These are phyloP conservation scores for Talaromyces thailandensis DNA, from an alignment of 495 filamentous ascomycete species.

Conservation along the genomic window DNA sequence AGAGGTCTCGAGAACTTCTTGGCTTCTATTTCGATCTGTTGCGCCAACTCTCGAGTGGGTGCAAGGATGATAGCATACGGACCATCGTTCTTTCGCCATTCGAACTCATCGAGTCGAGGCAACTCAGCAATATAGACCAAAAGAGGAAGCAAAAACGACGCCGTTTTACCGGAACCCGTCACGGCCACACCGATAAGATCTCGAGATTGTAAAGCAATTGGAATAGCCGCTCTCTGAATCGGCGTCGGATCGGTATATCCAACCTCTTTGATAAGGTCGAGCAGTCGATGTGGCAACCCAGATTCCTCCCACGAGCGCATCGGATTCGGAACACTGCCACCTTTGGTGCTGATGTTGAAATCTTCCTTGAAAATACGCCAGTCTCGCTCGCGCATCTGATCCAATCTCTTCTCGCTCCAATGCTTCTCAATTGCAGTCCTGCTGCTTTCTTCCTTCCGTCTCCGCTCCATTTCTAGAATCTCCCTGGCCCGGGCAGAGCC, in stretches of 20 bases:
- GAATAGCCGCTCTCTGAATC: conserved; percentile 90
- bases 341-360: conserved; percentile 92
- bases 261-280: conserved; percentile 75
- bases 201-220: conserved; percentile 85
- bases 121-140: conserved; percentile 96
- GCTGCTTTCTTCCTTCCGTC: conserved; percentile 66
- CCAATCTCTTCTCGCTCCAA: conserved; percentile 94
- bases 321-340: conserved; percentile 83
- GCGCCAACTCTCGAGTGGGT: conserved; percentile 95
- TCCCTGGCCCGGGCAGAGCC: conserved; percentile 69
- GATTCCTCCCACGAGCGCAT: conserved; percentile 96
- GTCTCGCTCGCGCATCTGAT: conserved; percentile 95
- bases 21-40: conserved; percentile 94
- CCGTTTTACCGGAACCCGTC: conserved; percentile 98
- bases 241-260: conserved; percentile 92
- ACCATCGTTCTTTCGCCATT: conserved; percentile 77
- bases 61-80: conserved; percentile 95
- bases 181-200: conserved; percentile 98
- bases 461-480: conserved; percentile 81
- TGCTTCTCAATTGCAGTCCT: conserved; percentile 73
- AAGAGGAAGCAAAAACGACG: conserved; percentile 86
- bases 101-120: conserved; percentile 73
- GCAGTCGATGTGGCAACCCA: conserved; percentile 63
- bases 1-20: conserved; percentile 87
- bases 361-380: conserved; percentile 99